Conservation (phyloP, 352 stramenopile genomes). For the Phytophthora citrophthora region DNA sequence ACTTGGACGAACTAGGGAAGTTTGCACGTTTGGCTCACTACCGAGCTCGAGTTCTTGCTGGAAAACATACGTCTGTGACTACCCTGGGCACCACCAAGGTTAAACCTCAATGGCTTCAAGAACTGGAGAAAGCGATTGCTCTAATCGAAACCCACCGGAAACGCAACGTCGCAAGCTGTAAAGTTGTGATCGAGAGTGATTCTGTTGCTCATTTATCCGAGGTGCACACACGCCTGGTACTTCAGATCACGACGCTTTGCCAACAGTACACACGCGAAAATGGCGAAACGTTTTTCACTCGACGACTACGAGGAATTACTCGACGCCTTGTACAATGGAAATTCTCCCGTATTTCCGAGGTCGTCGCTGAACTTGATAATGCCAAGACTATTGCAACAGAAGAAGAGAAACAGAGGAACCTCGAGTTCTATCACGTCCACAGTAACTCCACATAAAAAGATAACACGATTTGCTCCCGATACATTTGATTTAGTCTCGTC, state of each 20-base stretch:
- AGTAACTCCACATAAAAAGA: constrained; percentile 7
- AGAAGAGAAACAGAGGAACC: constrained; percentile 69
- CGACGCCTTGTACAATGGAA: constrained; percentile 47
- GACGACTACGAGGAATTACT: constrained; percentile 32
- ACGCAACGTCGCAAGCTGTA: constrained; percentile 22
- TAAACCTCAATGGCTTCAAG: constrained; percentile 52
- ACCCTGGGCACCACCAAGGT: constrained; percentile 31
- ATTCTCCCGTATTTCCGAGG: constrained; percentile 34
- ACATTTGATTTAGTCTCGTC: constrained; percentile 2
- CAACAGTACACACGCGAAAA: constrained; percentile 45
- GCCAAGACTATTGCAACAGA: constrained; percentile 33
- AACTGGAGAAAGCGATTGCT: constrained; percentile 37
- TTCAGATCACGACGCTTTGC: constrained; percentile 47
- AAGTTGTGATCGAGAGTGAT: constrained; percentile 24
- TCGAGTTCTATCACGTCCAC: constrained; percentile 75
- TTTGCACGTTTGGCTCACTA: constrained; percentile 72
- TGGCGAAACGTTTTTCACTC: constrained; percentile 52
- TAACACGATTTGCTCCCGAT: constrained; percentile 17
- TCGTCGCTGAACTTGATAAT: constrained; percentile 32
- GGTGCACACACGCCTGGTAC: constrained; percentile 59
- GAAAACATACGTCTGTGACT: constrained; percentile 33
- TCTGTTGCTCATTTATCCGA: constrained; percentile 46
- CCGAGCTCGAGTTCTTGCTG: constrained; percentile 52
- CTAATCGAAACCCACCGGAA: constrained; percentile 40
- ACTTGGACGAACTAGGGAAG: constrained; percentile 51